Percentiles rank a stretch among this genome's conserved stretches.
phyloP scores from a whole-genome alignment of 176 grass and related monocot genomes.

The Elaeis guineensis region DNA sequence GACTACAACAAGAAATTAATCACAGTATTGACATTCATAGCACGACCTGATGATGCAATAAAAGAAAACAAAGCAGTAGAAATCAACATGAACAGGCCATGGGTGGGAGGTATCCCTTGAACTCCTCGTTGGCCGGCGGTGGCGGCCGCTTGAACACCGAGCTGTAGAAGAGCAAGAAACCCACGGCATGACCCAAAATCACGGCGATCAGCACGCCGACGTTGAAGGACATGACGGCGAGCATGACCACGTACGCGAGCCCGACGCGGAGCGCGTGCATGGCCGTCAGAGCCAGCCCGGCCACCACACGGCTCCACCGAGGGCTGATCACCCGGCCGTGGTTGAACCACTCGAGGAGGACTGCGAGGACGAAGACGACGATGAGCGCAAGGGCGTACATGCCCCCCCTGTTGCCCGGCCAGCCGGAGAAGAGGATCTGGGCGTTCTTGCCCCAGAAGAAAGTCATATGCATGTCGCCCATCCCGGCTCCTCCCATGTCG shows the following conservation, averaged over 20 bases:
- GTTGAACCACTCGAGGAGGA: neutral
- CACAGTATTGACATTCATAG: no score
- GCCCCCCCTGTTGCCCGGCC: neutral
- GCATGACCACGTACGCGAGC: neutral
- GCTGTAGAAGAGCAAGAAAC: neutral
- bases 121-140: neutral
- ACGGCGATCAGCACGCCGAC: neutral
- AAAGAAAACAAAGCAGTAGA: no score
- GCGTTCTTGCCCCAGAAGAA: neutral
- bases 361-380: neutral
- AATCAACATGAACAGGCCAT: neutral
- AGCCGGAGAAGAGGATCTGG: slow-evolving; percentile 2
- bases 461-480: neutral
- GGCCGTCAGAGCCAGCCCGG: neutral
- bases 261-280: neutral
- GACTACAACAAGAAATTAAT: no score
- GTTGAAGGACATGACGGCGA: slow-evolving; percentile 3
- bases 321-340: neutral
- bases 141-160: neutral
- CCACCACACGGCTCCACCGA: neutral
- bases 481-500: no score
- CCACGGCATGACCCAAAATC: neutral
- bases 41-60: no score
- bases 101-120: neutral
- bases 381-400: neutral